Conservation (phyloP, 768 basidiomycete genomes). For the Suillus discolor region DNA sequence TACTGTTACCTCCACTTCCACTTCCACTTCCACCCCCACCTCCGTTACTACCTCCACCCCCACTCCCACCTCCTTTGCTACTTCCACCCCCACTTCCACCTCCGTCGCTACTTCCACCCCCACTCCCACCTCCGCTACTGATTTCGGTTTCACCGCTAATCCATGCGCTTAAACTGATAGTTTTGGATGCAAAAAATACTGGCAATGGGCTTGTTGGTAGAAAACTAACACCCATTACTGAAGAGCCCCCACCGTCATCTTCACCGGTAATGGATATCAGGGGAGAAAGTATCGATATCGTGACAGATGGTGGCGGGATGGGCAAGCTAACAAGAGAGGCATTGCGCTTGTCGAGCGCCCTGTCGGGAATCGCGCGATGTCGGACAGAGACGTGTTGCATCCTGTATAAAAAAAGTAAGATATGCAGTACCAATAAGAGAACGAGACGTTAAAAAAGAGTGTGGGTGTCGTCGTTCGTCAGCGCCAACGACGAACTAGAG, state of each 20-base stretch:
- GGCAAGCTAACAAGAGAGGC: slow-evolving; percentile 42
- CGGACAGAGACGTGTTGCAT: slow-evolving; percentile 19
- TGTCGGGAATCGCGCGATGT: slow-evolving; percentile 17
- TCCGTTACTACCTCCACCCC: too few relatives aligned
- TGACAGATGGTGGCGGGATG: slow-evolving; percentile 42
- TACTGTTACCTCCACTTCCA: too few relatives aligned
- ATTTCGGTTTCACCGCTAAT: slow-evolving; percentile 4
- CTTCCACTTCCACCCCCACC: too few relatives aligned
- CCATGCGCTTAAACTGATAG: slow-evolving; percentile 7
- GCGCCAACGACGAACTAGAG: slow-evolving; percentile 12
- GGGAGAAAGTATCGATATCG: slow-evolving; percentile 43
- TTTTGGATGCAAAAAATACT: too few relatives aligned
- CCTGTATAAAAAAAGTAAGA: slow-evolving; percentile 10
- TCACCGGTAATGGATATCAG: slow-evolving; percentile 37
- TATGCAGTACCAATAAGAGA: background rate
- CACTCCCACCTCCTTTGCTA: background rate
- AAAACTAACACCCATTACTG: slow-evolving; percentile 5
- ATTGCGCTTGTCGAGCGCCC: slow-evolving; percentile 36
- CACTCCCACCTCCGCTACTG: background rate
- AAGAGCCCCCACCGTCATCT: slow-evolving; percentile 1
- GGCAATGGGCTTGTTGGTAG: slow-evolving; percentile 4
- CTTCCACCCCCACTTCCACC: background rate
- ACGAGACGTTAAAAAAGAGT: slow-evolving; percentile 18
- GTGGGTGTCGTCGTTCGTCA: slow-evolving; percentile 20
- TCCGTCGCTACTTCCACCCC: background rate